These are phyloP conservation scores for Candida jianshihensis DNA, from an alignment of 805 yeast species.

Conservation along the genomic window DNA sequence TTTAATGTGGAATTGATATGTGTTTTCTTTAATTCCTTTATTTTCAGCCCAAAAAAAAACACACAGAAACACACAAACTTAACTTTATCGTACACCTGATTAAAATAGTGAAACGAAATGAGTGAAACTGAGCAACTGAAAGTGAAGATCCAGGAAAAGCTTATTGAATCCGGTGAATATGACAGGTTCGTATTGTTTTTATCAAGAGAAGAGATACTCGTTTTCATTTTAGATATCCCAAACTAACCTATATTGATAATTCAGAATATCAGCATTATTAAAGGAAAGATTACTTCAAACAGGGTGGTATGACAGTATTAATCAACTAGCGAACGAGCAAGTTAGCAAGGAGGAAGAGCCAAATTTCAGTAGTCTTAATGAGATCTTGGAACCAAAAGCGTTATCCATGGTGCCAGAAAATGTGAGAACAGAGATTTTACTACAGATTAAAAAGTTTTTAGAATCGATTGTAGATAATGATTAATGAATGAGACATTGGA, in stretches of 20 bases:
- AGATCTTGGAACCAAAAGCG: slow-evolving; percentile 57
- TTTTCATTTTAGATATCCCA: too few relatives aligned
- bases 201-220: not conserved
- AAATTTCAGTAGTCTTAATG: slow-evolving; percentile 46
- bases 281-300: slow-evolving; percentile 60
- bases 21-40: too few relatives aligned
- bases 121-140: slow-evolving; percentile 27
- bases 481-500: slow-evolving; percentile 3
- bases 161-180: slow-evolving; percentile 75
- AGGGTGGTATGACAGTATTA: slow-evolving; percentile 83
- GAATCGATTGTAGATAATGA: slow-evolving; percentile 40
- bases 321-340: slow-evolving; percentile 46
- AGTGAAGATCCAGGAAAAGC: slow-evolving; percentile 60
- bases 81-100: too few relatives aligned
- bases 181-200: slow-evolving; percentile 37
- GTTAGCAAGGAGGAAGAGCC: slow-evolving; percentile 36
- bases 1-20: too few relatives aligned
- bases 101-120: slow-evolving; percentile 1
- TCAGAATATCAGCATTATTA: slow-evolving; percentile 51
- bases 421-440: slow-evolving; percentile 53
- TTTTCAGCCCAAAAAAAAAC: too few relatives aligned
- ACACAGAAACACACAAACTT: not conserved
- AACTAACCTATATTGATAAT: not conserved
- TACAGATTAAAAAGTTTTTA: slow-evolving; percentile 51
- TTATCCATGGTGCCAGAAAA: slow-evolving; percentile 59